Conservation (phyloP, 108 stramenopile species). For the Nitzschia inconspicua region DNA sequence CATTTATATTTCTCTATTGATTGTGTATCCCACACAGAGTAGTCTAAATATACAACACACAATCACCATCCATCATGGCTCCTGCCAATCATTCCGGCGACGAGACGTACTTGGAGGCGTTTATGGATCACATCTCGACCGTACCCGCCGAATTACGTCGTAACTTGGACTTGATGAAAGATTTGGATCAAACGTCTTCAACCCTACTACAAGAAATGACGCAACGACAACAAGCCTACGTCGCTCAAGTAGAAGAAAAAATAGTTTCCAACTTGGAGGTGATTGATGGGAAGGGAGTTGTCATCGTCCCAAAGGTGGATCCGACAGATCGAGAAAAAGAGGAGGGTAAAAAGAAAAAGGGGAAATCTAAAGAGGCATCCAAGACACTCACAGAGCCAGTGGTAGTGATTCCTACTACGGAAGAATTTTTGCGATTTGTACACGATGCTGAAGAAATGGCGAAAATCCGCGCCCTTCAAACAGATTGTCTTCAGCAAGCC, state of each 20-base stretch:
- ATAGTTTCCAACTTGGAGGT: slow-evolving; percentile 35
- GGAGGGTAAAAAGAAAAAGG: background rate
- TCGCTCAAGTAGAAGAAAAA: slow-evolving; percentile 32
- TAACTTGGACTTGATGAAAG: slow-evolving; percentile 62
- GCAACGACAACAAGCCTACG: slow-evolving; percentile 27
- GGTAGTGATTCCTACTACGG: slow-evolving; percentile 49
- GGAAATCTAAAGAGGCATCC: too few species aligned
- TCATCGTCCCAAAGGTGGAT: too few species aligned
- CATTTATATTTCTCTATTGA: too few species aligned
- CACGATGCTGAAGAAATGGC: slow-evolving; percentile 27
- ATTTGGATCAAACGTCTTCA: slow-evolving; percentile 40
- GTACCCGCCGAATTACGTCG: slow-evolving; percentile 68
- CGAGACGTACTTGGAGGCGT: slow-evolving; percentile 76
- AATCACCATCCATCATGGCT: slow-evolving; percentile 11
- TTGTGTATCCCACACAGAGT: too few species aligned
- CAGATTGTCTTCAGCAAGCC: slow-evolving; percentile 44
- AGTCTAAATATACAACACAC: too few species aligned
- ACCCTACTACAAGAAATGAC: slow-evolving; percentile 24
- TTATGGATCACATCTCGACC: slow-evolving; percentile 66
- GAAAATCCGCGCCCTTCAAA: slow-evolving; percentile 35
- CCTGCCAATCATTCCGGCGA: slow-evolving; percentile 23
- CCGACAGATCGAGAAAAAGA: background rate
- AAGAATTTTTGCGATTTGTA: slow-evolving; percentile 42
- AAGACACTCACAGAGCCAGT: slow-evolving; percentile 1
- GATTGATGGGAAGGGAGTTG: slow-evolving; percentile 28